phyloP scores from a whole-genome alignment of 2,329 filamentous ascomycete genomes.

The Phaeosphaeriaceae sp. region DNA sequence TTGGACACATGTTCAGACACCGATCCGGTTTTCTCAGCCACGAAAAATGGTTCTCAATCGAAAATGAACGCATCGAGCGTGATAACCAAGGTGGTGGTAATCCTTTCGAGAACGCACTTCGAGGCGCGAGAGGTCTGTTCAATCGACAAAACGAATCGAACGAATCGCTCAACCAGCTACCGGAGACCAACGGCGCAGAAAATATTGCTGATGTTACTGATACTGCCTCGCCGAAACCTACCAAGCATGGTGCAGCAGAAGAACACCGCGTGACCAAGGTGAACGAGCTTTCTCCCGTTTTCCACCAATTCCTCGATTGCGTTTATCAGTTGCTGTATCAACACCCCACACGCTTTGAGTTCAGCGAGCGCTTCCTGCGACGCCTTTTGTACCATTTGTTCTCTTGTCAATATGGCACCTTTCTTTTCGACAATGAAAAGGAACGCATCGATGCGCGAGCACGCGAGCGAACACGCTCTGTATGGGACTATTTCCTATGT shows the following conservation, averaged over 20 bases:
- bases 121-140: slow-evolving; percentile 88
- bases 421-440: slow-evolving; percentile 93
- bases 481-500: slow-evolving; percentile 95
- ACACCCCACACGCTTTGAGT: slow-evolving; percentile 88
- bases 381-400: slow-evolving; percentile 92
- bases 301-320: slow-evolving; percentile 96
- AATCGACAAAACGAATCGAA: slow-evolving; percentile 76
- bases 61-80: slow-evolving; percentile 75
- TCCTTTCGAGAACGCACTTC: slow-evolving; percentile 82
- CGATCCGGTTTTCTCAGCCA: slow-evolving; percentile 86
- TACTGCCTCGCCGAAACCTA: slow-evolving; percentile 39
- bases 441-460: slow-evolving; percentile 76
- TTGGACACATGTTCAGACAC: slow-evolving; percentile 96
- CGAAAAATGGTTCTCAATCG: slow-evolving; percentile 91
- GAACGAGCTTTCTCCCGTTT: slow-evolving; percentile 94
- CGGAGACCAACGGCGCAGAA: slow-evolving; percentile 59
- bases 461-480: slow-evolving; percentile 76
- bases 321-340: slow-evolving; percentile 90
- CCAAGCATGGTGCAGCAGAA: slow-evolving; percentile 51
- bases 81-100: slow-evolving; percentile 62
- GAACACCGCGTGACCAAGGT: slow-evolving; percentile 75
- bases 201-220: slow-evolving; percentile 55
- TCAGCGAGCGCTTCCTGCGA: slow-evolving; percentile 90
- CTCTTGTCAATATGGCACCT: slow-evolving; percentile 95
- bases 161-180: slow-evolving; percentile 64